Conservation (phyloP, 192 early-diverging fungal genomes). For the Chytriomyces sp. region DNA sequence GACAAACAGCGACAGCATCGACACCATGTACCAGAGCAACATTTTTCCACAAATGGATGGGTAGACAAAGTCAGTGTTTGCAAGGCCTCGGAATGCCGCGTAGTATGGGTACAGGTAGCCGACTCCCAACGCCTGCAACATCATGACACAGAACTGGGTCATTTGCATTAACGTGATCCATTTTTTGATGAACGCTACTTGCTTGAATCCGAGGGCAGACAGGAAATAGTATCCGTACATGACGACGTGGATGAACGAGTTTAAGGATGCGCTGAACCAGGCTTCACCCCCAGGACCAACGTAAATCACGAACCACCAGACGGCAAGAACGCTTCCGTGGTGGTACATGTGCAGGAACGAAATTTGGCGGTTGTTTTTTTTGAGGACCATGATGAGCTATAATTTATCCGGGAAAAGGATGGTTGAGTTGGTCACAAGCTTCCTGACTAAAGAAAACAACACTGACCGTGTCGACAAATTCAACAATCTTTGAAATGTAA, state of each 20-base stretch:
- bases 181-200: slow-evolving; percentile 62
- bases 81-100: slow-evolving; percentile 27
- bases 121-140: slow-evolving; percentile 53
- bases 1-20: slow-evolving; percentile 66
- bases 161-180: slow-evolving; percentile 69
- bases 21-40: slow-evolving; percentile 67
- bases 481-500: slow-evolving; percentile 64
- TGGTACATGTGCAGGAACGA: slow-evolving; percentile 71
- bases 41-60: slow-evolving; percentile 56
- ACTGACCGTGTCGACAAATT: slow-evolving; percentile 64
- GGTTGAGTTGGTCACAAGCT: background rate
- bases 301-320: slow-evolving; percentile 70
- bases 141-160: slow-evolving; percentile 70
- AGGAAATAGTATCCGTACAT: slow-evolving; percentile 71
- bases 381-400: slow-evolving; percentile 66
- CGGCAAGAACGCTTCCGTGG: slow-evolving; percentile 63
- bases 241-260: slow-evolving; percentile 68
- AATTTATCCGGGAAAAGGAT: background rate
- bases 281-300: slow-evolving; percentile 64
- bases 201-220: slow-evolving; percentile 55
- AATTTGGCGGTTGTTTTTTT: slow-evolving; percentile 70
- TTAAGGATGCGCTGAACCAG: slow-evolving; percentile 48
- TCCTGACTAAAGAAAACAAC: background rate
- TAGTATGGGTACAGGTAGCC: slow-evolving; percentile 38
- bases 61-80: slow-evolving; percentile 48